Conservation (phyloP, 805 yeast genomes). For the Jamesozyma rosinii region DNA sequence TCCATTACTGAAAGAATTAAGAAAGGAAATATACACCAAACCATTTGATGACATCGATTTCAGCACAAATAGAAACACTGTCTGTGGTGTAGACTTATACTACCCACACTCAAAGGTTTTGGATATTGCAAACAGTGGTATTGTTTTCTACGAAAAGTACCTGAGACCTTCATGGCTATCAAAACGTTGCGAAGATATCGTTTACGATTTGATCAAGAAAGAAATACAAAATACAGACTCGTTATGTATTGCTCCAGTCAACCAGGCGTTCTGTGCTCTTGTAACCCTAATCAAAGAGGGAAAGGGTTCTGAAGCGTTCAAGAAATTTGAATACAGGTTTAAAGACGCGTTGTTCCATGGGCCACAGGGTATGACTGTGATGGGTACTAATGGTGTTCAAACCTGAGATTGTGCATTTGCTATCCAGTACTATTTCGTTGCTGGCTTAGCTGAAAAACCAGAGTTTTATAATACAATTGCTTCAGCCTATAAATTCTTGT, state of each 20-base stretch:
- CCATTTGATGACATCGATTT: conserved; percentile 66
- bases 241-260: conserved; percentile 88
- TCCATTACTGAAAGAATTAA: conserved; percentile 53
- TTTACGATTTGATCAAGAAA: conserved; percentile 56
- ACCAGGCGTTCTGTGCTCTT: conserved; percentile 72
- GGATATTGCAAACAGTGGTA: conserved; percentile 48
- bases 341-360: conserved; percentile 77
- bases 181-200: conserved; percentile 40
- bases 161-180: conserved; percentile 71
- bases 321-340: conserved; percentile 47
- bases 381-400: conserved; percentile 97
- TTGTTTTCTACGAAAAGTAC: conserved; percentile 58
- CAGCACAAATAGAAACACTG: conserved; percentile 61
- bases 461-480: conserved; percentile 56
- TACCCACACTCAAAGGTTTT: conserved; percentile 78
- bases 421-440: conserved; percentile 68
- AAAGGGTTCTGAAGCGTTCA: conserved; percentile 48
- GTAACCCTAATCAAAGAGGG: conserved; percentile 70
- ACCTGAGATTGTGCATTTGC: conserved; percentile 95
- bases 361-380: conserved; percentile 81
- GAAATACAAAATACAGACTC: conserved; percentile 73
- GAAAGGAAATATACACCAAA: conserved; percentile 66
- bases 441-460: conserved; percentile 66
- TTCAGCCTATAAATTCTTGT: conserved; percentile 60
- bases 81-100: conserved; percentile 86